Percentiles rank a stretch among this genome's conserved stretches.
phyloP scores from a whole-genome alignment of 2,329 filamentous ascomycete species.

The Calonectria multiphialidica region DNA sequence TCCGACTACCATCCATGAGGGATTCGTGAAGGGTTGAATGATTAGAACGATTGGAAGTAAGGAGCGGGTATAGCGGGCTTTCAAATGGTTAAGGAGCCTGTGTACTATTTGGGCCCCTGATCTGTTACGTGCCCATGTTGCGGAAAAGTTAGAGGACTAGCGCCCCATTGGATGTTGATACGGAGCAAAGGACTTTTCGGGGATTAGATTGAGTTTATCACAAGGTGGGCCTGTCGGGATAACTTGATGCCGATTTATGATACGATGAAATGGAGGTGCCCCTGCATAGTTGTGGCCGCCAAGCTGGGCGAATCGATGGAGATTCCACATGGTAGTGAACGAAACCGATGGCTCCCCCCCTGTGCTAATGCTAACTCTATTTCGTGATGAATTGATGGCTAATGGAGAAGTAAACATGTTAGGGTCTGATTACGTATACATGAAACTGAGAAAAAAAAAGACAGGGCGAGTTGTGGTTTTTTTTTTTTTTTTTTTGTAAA shows the following conservation, averaged over 20 bases:
- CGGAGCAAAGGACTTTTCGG: neutral
- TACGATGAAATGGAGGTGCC: no score
- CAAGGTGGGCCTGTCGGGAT: neutral
- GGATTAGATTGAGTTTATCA: neutral
- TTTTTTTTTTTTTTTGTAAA: no score
- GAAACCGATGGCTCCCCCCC: no score
- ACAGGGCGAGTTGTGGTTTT: neutral
- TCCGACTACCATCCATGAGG: neutral
- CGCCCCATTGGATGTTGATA: neutral
- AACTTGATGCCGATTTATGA: neutral
- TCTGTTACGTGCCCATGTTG: neutral
- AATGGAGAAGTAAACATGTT: no score
- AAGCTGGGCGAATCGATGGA: no score
- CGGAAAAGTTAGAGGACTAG: neutral
- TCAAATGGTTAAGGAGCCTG: neutral
- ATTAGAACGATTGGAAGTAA: neutral
- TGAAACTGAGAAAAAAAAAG: no score
- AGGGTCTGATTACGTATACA: no score
- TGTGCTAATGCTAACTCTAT: neutral
- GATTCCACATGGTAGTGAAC: no score
- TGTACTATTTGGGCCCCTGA: neutral
- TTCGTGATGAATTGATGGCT: no score
- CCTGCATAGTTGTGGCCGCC: no score
- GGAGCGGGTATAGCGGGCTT: neutral
- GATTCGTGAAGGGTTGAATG: neutral